Conservation (phyloP, 129 eudicot species). For the Flaveria sonorensis region DNA sequence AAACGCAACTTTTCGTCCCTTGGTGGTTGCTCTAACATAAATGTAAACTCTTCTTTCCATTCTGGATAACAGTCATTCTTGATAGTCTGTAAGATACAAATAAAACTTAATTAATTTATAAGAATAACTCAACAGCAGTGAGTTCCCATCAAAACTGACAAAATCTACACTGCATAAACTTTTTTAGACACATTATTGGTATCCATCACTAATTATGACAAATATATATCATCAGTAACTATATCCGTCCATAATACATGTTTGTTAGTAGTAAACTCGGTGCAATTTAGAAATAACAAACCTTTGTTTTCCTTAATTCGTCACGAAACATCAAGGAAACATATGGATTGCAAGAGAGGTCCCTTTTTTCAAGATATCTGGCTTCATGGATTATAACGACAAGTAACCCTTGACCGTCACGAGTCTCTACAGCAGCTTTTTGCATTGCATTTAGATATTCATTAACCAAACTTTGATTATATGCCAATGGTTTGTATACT, state of each 20-base stretch:
- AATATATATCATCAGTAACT: too few relatives aligned
- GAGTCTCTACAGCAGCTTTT: constrained; percentile 17
- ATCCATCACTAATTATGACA: too few relatives aligned
- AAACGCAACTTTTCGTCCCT: constrained; percentile 32
- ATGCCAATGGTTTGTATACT: background rate
- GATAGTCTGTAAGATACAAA: constrained; percentile 30
- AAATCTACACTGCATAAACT: too few relatives aligned
- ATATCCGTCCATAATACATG: too few relatives aligned
- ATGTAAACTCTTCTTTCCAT: constrained; percentile 67
- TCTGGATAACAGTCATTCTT: constrained; percentile 62
- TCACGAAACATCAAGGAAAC: constrained; percentile 49
- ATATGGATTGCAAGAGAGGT: constrained; percentile 35
- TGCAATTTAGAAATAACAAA: background rate
- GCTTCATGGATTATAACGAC: constrained; percentile 66
- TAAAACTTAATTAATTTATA: background rate
- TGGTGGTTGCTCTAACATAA: constrained; percentile 57
- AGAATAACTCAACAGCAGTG: too few relatives aligned
- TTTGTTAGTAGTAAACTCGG: too few relatives aligned
- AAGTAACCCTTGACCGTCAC: constrained; percentile 60
- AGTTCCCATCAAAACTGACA: too few relatives aligned
- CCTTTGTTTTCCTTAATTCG: constrained; percentile 63
- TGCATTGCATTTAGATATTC: background rate
- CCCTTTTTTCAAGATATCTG: constrained; percentile 54
- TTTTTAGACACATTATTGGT: too few relatives aligned
- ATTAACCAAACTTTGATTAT: background rate